phyloP scores from a whole-genome alignment of 164 flowering plant species.

The Nelumbo lutea region DNA sequence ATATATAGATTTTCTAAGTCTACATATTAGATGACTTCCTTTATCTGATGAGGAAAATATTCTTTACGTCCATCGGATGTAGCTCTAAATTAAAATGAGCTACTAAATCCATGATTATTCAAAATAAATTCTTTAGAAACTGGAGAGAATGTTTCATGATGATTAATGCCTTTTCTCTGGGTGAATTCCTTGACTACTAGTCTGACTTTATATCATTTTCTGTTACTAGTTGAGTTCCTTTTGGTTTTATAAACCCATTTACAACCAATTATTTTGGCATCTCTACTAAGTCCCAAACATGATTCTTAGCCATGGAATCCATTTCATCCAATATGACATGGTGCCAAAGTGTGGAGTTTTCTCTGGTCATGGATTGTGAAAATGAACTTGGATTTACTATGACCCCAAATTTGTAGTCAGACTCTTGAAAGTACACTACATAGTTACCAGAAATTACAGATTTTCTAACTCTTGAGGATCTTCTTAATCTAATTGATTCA shows the following conservation, averaged over 20 bases:
- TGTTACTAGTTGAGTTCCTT: neutral
- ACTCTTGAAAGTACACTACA: constrained; percentile 1
- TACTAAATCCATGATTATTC: constrained; percentile 1
- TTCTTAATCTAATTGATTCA: neutral
- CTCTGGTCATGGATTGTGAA: neutral
- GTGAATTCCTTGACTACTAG: neutral
- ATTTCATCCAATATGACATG: neutral
- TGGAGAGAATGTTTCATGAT: neutral
- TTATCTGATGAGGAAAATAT: neutral
- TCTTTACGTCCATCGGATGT: neutral
- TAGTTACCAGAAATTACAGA: neutral
- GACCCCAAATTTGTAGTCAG: neutral
- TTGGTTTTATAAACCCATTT: constrained; percentile 6
- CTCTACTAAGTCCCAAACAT: neutral
- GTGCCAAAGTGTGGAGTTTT: neutral
- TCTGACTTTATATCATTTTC: neutral
- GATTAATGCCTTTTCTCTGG: neutral
- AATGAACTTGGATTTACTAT: neutral
- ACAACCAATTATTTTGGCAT: neutral
- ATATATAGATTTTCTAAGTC: constrained; percentile 12
- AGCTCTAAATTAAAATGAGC: neutral
- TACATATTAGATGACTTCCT: neutral
- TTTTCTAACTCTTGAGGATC: constrained; percentile 2
- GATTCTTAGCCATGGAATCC: neutral
- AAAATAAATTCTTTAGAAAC: neutral